A percentile compares a stretch with the other conserved stretches of the same genome.
Evolutionary conservation across 306 rosid genomes (phyloP).

Genomic region (Vigna angularis): DNA sequence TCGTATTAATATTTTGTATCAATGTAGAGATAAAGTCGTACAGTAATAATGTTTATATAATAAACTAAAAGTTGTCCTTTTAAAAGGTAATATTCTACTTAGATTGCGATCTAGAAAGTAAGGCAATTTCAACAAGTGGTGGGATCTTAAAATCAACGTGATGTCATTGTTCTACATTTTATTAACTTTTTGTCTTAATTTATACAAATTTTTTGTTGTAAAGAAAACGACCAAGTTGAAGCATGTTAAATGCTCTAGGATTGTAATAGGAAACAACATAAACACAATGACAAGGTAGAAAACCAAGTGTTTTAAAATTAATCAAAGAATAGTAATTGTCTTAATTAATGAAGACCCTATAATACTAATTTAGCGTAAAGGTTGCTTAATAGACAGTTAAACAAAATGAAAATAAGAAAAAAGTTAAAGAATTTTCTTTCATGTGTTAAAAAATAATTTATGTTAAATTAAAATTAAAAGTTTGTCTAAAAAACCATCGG

Average conservation of each 20-base stretch:
- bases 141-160: constrained; percentile 25
- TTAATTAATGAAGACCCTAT: neutral
- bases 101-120: constrained; percentile 29
- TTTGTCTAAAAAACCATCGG: too few relatives aligned
- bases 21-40: too few relatives aligned
- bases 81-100: neutral
- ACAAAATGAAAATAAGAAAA: neutral
- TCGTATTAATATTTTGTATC: too few relatives aligned
- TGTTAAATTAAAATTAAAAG: too few relatives aligned
- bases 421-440: too few relatives aligned
- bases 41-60: too few relatives aligned
- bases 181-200: too few relatives aligned
- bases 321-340: neutral
- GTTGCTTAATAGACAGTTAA: neutral
- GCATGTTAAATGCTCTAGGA: neutral
- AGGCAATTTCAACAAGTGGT: neutral
- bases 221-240: too few relatives aligned
- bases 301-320: neutral
- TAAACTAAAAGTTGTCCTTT: neutral
- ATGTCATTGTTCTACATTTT: neutral
- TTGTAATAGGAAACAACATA: neutral
- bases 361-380: neutral
- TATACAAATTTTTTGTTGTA: too few relatives aligned
- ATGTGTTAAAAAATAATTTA: neutral
- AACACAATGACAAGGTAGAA: neutral